Evolutionary conservation across 2,329 filamentous ascomycete species (phyloP).

Genomic region (Fusarium anguioides): DNA sequence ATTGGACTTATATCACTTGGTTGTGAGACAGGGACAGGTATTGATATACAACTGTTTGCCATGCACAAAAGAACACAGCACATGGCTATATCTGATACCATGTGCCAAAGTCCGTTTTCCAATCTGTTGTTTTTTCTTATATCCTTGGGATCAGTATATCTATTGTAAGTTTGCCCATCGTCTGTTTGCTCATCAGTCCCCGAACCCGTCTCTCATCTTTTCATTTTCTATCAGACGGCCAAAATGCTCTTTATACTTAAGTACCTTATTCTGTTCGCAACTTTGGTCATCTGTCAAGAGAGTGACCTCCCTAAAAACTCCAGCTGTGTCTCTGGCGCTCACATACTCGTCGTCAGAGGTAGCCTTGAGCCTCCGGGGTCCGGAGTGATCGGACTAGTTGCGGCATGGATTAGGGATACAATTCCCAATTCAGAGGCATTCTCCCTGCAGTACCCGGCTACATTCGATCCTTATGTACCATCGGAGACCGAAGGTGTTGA

Average conservation of each 20-base stretch:
- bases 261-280: not conserved
- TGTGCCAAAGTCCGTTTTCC: not conserved
- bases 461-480: conserved; percentile 22
- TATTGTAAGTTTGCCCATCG: not conserved
- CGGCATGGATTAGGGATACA: conserved; percentile 9
- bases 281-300: not conserved
- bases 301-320: not conserved
- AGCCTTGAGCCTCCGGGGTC: conserved; percentile 35
- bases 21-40: conserved; percentile 5
- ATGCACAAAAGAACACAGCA: not conserved
- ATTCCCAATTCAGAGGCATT: conserved; percentile 23
- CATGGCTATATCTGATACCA: not conserved
- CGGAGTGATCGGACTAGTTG: conserved; percentile 39
- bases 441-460: conserved; percentile 33
- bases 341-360: conserved; percentile 37
- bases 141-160: not conserved
- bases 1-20: not conserved
- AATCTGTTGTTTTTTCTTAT: not conserved
- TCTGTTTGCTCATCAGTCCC: rapidly evolving
- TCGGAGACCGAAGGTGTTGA: conserved; percentile 37
- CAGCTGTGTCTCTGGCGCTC: conserved; percentile 27
- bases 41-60: not conserved
- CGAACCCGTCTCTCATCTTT: not conserved
- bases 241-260: conserved; percentile 18
- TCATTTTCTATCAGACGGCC: not conserved